These are phyloP conservation scores for Hymenoscyphus repandus DNA, from an alignment of 2,329 filamentous ascomycete genomes.

Conservation along the genomic window DNA sequence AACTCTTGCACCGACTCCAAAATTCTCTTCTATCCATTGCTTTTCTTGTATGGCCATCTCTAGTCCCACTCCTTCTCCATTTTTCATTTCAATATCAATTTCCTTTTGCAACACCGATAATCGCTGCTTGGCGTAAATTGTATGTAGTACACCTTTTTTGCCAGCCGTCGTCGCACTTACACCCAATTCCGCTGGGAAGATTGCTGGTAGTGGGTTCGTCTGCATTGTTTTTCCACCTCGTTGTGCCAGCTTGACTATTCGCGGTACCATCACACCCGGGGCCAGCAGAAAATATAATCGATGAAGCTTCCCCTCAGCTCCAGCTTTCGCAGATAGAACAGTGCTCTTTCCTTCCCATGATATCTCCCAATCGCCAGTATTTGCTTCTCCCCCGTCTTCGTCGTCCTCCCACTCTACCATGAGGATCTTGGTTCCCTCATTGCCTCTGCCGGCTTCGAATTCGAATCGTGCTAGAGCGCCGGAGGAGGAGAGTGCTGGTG, in stretches of 20 bases:
- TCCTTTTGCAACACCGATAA: conserved; percentile 70
- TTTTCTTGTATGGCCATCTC: conserved; percentile 81
- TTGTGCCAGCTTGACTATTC: conserved; percentile 61
- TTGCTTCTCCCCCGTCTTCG: conserved; percentile 42
- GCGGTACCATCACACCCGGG: conserved; percentile 65
- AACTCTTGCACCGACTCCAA: conserved; percentile 36
- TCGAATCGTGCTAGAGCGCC: conserved; percentile 79
- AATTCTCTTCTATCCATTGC: conserved; percentile 80
- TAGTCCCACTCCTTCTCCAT: conserved; percentile 75
- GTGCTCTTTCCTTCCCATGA: conserved; percentile 78
- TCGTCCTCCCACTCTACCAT: conserved; percentile 85
- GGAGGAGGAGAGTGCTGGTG: conserved; percentile 42
- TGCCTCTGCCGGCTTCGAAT: conserved; percentile 70
- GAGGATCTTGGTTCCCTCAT: conserved; percentile 83
- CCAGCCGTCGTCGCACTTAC: conserved; percentile 61
- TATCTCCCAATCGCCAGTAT: conserved; percentile 59
- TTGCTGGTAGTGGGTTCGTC: conserved; percentile 78
- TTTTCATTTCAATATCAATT: conserved; percentile 69
- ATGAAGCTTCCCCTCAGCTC: conserved; percentile 38
- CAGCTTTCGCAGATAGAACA: conserved; percentile 48
- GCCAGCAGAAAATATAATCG: conserved; percentile 77
- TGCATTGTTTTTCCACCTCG: conserved; percentile 41
- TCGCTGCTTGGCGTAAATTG: conserved; percentile 82
- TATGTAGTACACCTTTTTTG: conserved; percentile 74
- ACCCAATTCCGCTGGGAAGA: conserved; percentile 74